phyloP scores from a whole-genome alignment of 148 eudicot genomes.

The Persicaria tinctoria region DNA sequence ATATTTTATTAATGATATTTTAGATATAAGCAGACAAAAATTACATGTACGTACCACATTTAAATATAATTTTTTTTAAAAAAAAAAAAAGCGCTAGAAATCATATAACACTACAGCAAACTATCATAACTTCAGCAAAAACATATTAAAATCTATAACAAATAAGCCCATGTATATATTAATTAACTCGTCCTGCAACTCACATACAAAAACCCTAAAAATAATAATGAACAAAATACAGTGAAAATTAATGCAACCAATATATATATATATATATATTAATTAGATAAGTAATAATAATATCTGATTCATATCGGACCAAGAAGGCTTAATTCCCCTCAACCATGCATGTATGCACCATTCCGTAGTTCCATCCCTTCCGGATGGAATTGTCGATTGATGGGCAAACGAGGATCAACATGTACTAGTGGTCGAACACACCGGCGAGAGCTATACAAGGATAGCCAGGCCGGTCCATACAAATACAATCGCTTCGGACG shows the following conservation, averaged over 20 bases:
- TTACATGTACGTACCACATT: too few species aligned
- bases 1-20: too few species aligned
- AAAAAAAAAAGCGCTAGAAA: too few species aligned
- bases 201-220: neutral
- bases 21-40: too few species aligned
- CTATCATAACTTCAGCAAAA: too few species aligned
- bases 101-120: too few species aligned
- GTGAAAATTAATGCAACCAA: neutral
- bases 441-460: neutral
- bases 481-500: neutral
- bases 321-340: slow-evolving; percentile 56
- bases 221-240: neutral
- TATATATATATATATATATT: neutral
- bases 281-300: neutral
- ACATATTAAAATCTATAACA: too few species aligned
- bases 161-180: too few species aligned
- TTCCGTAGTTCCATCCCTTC: neutral
- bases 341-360: neutral
- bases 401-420: neutral
- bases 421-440: neutral
- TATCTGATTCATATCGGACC: slow-evolving; percentile 37
- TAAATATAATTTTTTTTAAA: too few species aligned
- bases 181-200: too few species aligned
- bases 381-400: neutral
- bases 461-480: neutral